These are phyloP conservation scores for Sordariomycetes sp. DNA, from an alignment of 2,329 filamentous ascomycete species.

Conservation along the genomic window DNA sequence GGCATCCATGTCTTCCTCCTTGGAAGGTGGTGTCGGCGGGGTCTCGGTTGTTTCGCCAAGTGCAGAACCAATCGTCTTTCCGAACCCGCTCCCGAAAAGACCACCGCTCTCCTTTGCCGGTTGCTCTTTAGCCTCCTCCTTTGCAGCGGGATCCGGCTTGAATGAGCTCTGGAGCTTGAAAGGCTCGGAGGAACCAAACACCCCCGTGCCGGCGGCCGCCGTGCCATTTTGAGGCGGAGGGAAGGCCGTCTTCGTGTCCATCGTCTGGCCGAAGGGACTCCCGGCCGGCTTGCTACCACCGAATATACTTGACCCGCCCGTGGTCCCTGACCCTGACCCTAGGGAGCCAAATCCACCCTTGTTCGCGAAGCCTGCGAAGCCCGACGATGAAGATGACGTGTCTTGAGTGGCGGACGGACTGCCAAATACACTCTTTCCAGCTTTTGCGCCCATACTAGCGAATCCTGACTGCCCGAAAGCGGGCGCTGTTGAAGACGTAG, in stretches of 20 bases:
- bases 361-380: conserved; percentile 40
- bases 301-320: conserved; percentile 13
- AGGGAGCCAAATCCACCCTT: conserved; percentile 42
- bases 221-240: conserved; percentile 17
- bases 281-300: conserved; percentile 8
- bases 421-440: conserved; percentile 23
- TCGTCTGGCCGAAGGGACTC: conserved; percentile 13
- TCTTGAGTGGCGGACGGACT: conserved; percentile 12
- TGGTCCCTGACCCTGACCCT: conserved; percentile 17
- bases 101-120: conserved; percentile 21
- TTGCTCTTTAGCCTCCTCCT: conserved; percentile 45
- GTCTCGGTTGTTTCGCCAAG: conserved; percentile 28
- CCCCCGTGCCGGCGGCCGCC: conserved; percentile 17
- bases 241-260: conserved; percentile 23
- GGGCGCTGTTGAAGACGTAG: conserved; percentile 14
- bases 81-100: conserved; percentile 38
- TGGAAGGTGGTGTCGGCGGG: conserved; percentile 17
- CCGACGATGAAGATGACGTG: conserved; percentile 21
- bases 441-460: background rate
- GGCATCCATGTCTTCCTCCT: conserved; percentile 40
- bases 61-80: conserved; percentile 44
- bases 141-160: conserved; percentile 46
- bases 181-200: conserved; percentile 32
- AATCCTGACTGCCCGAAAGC: conserved; percentile 40
- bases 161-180: conserved; percentile 60